These are phyloP conservation scores for Teratosphaeria destructans DNA, from an alignment of 2,329 filamentous ascomycete species.

Conservation along the genomic window DNA sequence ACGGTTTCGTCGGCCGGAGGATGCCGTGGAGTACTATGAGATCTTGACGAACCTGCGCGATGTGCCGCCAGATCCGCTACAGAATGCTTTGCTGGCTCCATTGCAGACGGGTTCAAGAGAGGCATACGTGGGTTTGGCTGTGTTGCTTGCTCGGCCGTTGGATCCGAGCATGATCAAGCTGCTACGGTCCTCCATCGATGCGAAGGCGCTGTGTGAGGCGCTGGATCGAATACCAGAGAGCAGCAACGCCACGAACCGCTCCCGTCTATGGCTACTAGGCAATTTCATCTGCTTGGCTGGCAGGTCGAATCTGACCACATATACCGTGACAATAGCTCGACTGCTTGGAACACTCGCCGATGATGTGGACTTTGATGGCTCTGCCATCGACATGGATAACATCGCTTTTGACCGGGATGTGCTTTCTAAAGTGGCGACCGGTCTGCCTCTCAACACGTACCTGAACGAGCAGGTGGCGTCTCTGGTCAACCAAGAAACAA, in stretches of 20 bases:
- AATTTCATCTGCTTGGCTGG: conserved; percentile 42
- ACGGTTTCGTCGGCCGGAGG: conserved; percentile 7
- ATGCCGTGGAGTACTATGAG: conserved; percentile 23
- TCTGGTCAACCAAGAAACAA: conserved; percentile 64
- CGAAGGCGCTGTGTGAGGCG: conserved; percentile 11
- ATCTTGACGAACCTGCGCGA: conserved; percentile 15
- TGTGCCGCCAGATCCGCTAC: conserved; percentile 14
- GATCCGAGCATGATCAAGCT: conserved; percentile 14
- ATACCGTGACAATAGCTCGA: conserved; percentile 45
- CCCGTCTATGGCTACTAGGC: conserved; percentile 46
- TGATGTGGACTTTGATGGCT: conserved; percentile 42
- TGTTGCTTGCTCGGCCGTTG: conserved; percentile 20
- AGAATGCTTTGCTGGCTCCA: conserved; percentile 23
- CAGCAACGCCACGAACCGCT: conserved; percentile 19
- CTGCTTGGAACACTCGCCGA: conserved; percentile 48
- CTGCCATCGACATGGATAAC: conserved; percentile 22
- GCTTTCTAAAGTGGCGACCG: conserved; percentile 28
- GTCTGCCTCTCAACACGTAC: conserved; percentile 34
- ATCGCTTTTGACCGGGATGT: conserved; percentile 31
- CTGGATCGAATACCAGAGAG: conserved; percentile 3
- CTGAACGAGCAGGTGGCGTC: conserved; percentile 57
- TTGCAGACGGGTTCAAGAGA: conserved; percentile 12
- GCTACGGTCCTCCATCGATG: conserved; percentile 16
- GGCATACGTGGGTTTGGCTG: conserved; percentile 19
- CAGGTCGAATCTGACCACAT: conserved; percentile 26